A percentile compares a stretch with the other conserved stretches of the same genome.
Conservation (phyloP, 495 filamentous ascomycete genomes). For the Podospora pseudoanserina region DNA sequence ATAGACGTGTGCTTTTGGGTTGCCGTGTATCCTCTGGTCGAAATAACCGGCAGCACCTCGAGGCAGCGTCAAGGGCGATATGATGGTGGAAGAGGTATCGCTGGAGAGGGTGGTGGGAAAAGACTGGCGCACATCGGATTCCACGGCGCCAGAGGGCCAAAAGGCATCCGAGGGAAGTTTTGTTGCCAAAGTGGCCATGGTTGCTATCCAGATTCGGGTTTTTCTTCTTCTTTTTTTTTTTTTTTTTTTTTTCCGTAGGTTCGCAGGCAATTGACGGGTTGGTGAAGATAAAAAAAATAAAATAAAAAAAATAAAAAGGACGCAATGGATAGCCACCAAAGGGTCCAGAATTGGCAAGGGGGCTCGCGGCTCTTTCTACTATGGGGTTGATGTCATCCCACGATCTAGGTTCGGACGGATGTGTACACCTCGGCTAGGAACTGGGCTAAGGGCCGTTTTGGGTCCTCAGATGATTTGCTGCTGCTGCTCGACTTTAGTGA, state of each 20-base stretch:
- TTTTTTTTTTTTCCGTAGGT: not conserved
- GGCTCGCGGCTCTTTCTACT: conserved; percentile 6
- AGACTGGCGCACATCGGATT: conserved; percentile 22
- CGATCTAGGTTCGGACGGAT: not conserved
- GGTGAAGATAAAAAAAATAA: too few species aligned
- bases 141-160: conserved; percentile 28
- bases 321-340: not conserved
- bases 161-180: conserved; percentile 33
- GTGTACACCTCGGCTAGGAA: conserved; percentile 14
- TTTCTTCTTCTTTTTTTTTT: too few species aligned
- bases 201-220: not conserved
- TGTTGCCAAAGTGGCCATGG: conserved; percentile 30
- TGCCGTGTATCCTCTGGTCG: conserved; percentile 22
- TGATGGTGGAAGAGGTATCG: conserved; percentile 35
- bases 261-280: not conserved
- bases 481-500: not conserved
- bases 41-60: conserved; percentile 36
- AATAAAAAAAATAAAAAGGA: not conserved
- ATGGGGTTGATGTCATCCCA: conserved; percentile 22
- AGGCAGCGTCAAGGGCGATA: conserved; percentile 41
- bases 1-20: conserved; percentile 18
- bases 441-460: conserved; percentile 17
- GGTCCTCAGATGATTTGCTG: conserved; percentile 6
- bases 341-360: not conserved
- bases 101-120: conserved; percentile 26